Conservation (phyloP, 768 basidiomycete species). For the Guyanaporus albipodus region DNA sequence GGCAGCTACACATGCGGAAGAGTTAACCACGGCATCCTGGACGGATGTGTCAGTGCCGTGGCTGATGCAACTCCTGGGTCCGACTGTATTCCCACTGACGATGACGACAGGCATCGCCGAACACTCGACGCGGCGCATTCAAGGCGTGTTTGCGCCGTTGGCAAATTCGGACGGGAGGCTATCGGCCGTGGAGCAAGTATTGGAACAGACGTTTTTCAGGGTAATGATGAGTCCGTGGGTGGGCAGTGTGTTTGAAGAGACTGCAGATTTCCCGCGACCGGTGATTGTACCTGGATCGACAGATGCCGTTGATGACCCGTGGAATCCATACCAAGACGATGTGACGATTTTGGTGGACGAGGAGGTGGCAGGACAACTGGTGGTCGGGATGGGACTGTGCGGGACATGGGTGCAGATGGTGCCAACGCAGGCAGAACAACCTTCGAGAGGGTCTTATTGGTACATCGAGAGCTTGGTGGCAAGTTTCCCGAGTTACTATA, state of each 20-base stretch:
- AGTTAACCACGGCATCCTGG: slow-evolving; percentile 28
- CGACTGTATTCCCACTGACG: slow-evolving; percentile 51
- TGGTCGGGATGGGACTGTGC: slow-evolving; percentile 31
- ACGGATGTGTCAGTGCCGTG: slow-evolving; percentile 23
- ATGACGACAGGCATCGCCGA: slow-evolving; percentile 64
- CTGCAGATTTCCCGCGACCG: slow-evolving; percentile 34
- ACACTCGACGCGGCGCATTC: slow-evolving; percentile 55
- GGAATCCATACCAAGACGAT: slow-evolving; percentile 35
- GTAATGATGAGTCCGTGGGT: slow-evolving; percentile 56
- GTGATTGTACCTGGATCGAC: slow-evolving; percentile 30
- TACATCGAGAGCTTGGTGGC: slow-evolving; percentile 52
- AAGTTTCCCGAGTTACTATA: slow-evolving; percentile 49
- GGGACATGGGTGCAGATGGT: slow-evolving; percentile 36
- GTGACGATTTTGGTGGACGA: slow-evolving; percentile 30
- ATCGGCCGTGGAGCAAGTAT: slow-evolving; percentile 38
- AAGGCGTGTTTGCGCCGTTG: slow-evolving; percentile 39
- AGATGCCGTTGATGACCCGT: slow-evolving; percentile 27
- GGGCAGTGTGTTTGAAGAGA: slow-evolving; percentile 27
- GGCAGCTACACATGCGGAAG: slow-evolving; percentile 20
- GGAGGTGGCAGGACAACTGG: slow-evolving; percentile 11
- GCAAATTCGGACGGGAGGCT: not conserved
- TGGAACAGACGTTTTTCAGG: slow-evolving; percentile 40
- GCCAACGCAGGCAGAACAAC: slow-evolving; percentile 5
- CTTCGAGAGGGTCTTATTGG: slow-evolving; percentile 40
- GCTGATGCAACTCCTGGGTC: slow-evolving; percentile 47